Evolutionary conservation across 1,284 basidiomycete species (phyloP).

Genomic region (Heimioporus retisporus): DNA sequence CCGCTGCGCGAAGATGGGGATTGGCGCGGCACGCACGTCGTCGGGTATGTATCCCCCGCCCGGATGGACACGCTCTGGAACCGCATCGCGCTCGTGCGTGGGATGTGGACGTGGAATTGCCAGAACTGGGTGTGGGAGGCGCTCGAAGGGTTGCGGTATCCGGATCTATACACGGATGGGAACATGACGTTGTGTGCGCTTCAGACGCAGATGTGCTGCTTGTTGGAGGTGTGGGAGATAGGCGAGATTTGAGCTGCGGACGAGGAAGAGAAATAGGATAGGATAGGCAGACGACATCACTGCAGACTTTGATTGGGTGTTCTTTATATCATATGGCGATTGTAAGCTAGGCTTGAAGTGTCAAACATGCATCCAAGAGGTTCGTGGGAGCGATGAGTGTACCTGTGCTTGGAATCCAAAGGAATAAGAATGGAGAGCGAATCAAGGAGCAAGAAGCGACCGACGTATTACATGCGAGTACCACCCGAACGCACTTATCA

Average conservation of each 20-base stretch:
- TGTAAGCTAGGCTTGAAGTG: no score
- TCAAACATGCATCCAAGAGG: no score
- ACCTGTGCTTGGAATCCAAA: no score
- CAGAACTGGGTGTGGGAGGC: constrained; percentile 30
- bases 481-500: no score
- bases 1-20: not conserved
- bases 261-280: no score
- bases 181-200: constrained; percentile 5
- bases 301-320: no score
- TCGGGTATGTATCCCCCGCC: constrained; percentile 21
- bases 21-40: constrained; percentile 23
- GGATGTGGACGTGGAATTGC: constrained; percentile 20
- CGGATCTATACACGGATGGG: constrained; percentile 17
- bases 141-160: constrained; percentile 9
- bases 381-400: no score
- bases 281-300: no score
- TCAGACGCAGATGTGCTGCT: constrained; percentile 26
- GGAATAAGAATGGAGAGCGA: no score
- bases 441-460: no score
- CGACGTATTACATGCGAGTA: no score
- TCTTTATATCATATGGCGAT: no score
- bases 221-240: constrained; percentile 3
- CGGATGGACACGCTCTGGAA: constrained; percentile 14
- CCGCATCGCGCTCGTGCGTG: constrained; percentile 4
- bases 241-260: not conserved